Percentiles rank a stretch among this genome's conserved stretches.
Conservation (phyloP, 352 stramenopile genomes). For the Phytopythium chamaehyphon region DNA sequence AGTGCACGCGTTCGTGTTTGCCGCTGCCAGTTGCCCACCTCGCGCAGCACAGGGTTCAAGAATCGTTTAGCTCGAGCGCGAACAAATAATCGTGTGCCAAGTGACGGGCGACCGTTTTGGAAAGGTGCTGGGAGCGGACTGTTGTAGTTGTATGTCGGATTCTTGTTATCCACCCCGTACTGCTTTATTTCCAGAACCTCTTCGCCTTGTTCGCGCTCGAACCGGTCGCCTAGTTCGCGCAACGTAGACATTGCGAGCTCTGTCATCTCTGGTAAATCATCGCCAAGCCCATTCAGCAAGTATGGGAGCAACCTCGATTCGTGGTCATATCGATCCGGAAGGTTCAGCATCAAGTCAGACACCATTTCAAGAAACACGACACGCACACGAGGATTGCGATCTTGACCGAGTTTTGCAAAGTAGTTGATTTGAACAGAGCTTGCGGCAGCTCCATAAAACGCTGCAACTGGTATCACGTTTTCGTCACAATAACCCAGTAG, state of each 20-base stretch:
- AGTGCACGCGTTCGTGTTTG: slow-evolving; percentile 79
- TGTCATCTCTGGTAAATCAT: slow-evolving; percentile 51
- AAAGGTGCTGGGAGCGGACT: slow-evolving; percentile 83
- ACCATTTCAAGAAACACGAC: slow-evolving; percentile 86
- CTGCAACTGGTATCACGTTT: slow-evolving; percentile 92
- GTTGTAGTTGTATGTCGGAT: slow-evolving; percentile 83
- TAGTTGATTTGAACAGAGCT: slow-evolving; percentile 85
- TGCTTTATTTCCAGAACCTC: slow-evolving; percentile 93
- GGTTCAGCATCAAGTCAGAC: slow-evolving; percentile 83
- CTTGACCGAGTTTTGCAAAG: slow-evolving; percentile 89
- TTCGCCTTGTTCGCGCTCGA: slow-evolving; percentile 64
- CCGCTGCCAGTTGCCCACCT: slow-evolving; percentile 91
- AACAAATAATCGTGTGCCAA: slow-evolving; percentile 91
- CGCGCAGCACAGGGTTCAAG: slow-evolving; percentile 81
- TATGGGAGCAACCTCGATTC: slow-evolving; percentile 93
- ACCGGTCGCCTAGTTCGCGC: slow-evolving; percentile 45
- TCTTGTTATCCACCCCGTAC: slow-evolving; percentile 92
- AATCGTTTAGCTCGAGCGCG: slow-evolving; percentile 88
- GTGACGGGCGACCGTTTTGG: slow-evolving; percentile 51
- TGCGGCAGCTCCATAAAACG: slow-evolving; percentile 89
- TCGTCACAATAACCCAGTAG: slow-evolving; percentile 93
- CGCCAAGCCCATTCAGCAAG: slow-evolving; percentile 86
- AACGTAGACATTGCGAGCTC: slow-evolving; percentile 71
- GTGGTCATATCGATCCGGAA: slow-evolving; percentile 94
- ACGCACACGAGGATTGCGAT: slow-evolving; percentile 81